Evolutionary conservation across 2,329 filamentous ascomycete species (phyloP).

Genomic region (Thelonectria olida): DNA sequence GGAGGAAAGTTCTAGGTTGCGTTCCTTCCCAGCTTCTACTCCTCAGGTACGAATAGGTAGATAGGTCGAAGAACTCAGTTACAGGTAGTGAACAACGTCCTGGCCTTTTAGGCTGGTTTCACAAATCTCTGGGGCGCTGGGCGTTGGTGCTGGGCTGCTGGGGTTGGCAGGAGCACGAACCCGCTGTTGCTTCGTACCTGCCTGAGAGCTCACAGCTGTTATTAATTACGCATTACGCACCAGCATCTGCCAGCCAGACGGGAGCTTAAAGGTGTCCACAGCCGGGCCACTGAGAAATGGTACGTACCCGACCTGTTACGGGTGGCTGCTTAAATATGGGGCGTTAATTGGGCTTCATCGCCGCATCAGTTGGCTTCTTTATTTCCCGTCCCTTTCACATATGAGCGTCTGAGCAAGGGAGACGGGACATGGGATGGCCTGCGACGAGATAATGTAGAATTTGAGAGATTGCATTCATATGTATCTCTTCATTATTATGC

Average conservation of each 20-base stretch:
- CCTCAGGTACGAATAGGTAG: too few relatives aligned
- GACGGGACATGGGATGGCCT: conserved; percentile 12
- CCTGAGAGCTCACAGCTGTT: neutral
- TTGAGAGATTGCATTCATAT: too few relatives aligned
- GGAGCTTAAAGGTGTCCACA: conserved; percentile 3
- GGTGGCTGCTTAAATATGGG: conserved; percentile 2
- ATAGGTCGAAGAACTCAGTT: too few relatives aligned
- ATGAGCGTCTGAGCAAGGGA: conserved; percentile 10
- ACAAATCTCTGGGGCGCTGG: conserved; percentile 12
- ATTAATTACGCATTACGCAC: neutral
- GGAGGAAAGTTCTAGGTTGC: conserved; percentile 5
- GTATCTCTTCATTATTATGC: too few relatives aligned
- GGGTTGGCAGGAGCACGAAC: conserved; percentile 13
- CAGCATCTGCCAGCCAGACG: neutral
- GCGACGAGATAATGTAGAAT: too few relatives aligned
- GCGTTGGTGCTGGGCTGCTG: conserved; percentile 2
- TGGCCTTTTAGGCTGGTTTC: conserved; percentile 20
- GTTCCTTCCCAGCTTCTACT: too few relatives aligned
- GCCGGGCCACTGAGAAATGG: neutral
- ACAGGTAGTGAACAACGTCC: too few relatives aligned
- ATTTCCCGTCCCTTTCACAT: conserved; percentile 19
- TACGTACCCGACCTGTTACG: conserved; percentile 8
- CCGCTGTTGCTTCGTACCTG: conserved; percentile 2
- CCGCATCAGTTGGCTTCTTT: neutral
- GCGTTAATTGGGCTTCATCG: conserved; percentile 7